Percentiles rank a stretch among this genome's conserved stretches.
These are phyloP conservation scores for Avena eriantha DNA, from an alignment of 176 grass and related monocot species.

Conservation along the genomic window DNA sequence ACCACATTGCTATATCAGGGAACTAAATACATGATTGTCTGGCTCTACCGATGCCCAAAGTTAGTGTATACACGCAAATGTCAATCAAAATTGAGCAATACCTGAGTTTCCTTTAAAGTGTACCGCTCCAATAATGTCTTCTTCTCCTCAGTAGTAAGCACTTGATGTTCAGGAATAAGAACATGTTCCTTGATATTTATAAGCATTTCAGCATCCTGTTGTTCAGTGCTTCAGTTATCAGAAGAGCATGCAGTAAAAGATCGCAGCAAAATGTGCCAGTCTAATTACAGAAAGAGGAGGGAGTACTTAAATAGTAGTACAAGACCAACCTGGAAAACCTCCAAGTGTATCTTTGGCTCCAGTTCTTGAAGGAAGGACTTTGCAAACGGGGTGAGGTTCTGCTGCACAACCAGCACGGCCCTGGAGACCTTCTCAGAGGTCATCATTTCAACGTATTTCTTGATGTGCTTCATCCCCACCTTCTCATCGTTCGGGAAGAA, in stretches of 20 bases:
- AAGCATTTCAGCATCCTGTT: conserved; percentile 84
- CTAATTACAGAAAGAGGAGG: background rate
- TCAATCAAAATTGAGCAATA: conserved; percentile 42
- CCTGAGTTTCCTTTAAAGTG: conserved; percentile 93
- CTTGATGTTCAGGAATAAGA: conserved; percentile 84
- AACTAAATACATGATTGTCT: background rate
- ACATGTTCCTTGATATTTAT: conserved; percentile 95
- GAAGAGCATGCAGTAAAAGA: background rate
- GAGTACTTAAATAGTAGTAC: background rate
- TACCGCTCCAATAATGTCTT: conserved; percentile 86
- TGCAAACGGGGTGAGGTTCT: conserved; percentile 94
- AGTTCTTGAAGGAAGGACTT: conserved; percentile 73
- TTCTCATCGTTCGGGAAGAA: conserved; percentile 98
- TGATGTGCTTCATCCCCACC: conserved; percentile 98
- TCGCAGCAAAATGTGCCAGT: background rate
- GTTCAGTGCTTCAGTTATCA: conserved; percentile 44
- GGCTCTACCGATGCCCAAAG: conserved; percentile 6
- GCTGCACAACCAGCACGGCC: conserved; percentile 75
- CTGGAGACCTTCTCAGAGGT: conserved; percentile 76
- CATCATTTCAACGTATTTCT: conserved; percentile 95
- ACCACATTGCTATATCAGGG: background rate
- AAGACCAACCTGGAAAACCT: conserved; percentile 79
- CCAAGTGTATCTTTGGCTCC: conserved; percentile 76
- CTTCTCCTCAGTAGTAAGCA: conserved; percentile 87
- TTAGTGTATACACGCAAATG: background rate